phyloP scores from a whole-genome alignment of 2,329 filamentous ascomycete genomes.

The Fusarium sp. region DNA sequence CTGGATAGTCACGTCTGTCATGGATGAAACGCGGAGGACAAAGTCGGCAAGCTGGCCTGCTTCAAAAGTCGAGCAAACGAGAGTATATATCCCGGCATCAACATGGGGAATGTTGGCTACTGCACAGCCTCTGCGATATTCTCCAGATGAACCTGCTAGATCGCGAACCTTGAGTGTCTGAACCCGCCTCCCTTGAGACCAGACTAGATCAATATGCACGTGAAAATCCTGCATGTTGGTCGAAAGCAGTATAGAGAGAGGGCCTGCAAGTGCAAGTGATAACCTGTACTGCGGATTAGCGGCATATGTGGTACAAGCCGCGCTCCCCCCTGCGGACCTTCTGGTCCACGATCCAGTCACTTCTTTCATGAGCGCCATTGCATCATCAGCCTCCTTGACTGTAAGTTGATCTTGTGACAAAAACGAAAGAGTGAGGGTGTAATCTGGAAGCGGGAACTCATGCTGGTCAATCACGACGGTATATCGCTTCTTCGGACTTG shows the following conservation, averaged over 20 bases:
- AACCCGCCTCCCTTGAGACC: slow-evolving; percentile 78
- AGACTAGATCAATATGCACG: slow-evolving; percentile 86
- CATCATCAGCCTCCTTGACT: slow-evolving; percentile 70
- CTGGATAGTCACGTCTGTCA: slow-evolving; percentile 63
- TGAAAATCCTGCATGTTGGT: slow-evolving; percentile 74
- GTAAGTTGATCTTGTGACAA: slow-evolving; percentile 75
- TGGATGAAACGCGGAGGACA: slow-evolving; percentile 77
- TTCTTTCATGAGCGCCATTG: slow-evolving; percentile 68
- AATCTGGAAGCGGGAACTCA: slow-evolving; percentile 75
- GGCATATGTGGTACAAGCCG: slow-evolving; percentile 79
- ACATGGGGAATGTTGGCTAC: slow-evolving; percentile 71
- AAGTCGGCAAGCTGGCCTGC: slow-evolving; percentile 80
- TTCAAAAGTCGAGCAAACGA: slow-evolving; percentile 92
- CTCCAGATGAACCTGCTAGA: slow-evolving; percentile 84
- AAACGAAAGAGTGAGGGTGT: slow-evolving; percentile 88
- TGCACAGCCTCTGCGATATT: slow-evolving; percentile 85
- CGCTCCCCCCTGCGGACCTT: slow-evolving; percentile 85
- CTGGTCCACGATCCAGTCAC: slow-evolving; percentile 77
- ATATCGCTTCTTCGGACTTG: slow-evolving; percentile 56
- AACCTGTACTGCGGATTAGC: slow-evolving; percentile 89
- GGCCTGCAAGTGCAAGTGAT: slow-evolving; percentile 63
- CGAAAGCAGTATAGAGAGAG: slow-evolving; percentile 79
- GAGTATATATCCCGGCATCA: slow-evolving; percentile 80
- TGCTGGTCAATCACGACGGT: slow-evolving; percentile 81
- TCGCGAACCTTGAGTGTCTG: slow-evolving; percentile 77